These are phyloP conservation scores for Delphinella strobiligena DNA, from an alignment of 2,329 filamentous ascomycete species.

Conservation along the genomic window DNA sequence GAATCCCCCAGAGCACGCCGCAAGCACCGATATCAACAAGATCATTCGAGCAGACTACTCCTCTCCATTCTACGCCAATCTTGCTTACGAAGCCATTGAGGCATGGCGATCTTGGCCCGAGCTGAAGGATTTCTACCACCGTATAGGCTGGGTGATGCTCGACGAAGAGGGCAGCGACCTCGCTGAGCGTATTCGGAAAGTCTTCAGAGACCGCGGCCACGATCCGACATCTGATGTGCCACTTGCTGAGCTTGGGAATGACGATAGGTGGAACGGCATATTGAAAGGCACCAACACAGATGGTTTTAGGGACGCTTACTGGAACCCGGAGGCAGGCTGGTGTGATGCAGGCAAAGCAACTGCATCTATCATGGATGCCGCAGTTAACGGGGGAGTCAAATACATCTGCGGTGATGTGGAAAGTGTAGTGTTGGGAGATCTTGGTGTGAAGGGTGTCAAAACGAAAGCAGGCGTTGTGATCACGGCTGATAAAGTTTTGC, in stretches of 20 bases:
- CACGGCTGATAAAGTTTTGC: slow-evolving; percentile 40
- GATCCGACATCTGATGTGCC: slow-evolving; percentile 31
- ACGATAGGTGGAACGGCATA: slow-evolving; percentile 28
- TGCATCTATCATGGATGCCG: slow-evolving; percentile 30
- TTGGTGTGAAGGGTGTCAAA: slow-evolving; percentile 33
- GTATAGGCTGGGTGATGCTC: slow-evolving; percentile 48
- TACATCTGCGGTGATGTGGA: slow-evolving; percentile 33
- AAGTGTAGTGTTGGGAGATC: slow-evolving; percentile 30
- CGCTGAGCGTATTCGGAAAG: slow-evolving; percentile 39
- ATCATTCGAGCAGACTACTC: slow-evolving; percentile 22
- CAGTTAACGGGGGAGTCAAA: slow-evolving; percentile 32
- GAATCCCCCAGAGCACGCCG: slow-evolving; percentile 32
- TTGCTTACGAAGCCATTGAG: slow-evolving; percentile 26
- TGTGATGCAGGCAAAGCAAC: slow-evolving; percentile 38
- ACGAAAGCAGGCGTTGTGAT: slow-evolving; percentile 35
- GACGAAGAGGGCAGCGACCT: slow-evolving; percentile 36
- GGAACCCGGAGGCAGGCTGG: slow-evolving; percentile 42
- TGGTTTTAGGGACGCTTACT: slow-evolving; percentile 32
- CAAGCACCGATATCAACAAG: slow-evolving; percentile 20
- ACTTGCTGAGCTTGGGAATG: slow-evolving; percentile 26
- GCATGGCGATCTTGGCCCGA: slow-evolving; percentile 23
- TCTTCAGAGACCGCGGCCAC: slow-evolving; percentile 37
- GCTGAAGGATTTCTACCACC: slow-evolving; percentile 38
- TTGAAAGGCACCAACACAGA: slow-evolving; percentile 24
- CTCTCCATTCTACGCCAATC: slow-evolving; percentile 16